Evolutionary conservation across 768 basidiomycete species (phyloP), one percentile per base, ranked within the genome.

Genomic region (Tulasnella sp.): DNA sequence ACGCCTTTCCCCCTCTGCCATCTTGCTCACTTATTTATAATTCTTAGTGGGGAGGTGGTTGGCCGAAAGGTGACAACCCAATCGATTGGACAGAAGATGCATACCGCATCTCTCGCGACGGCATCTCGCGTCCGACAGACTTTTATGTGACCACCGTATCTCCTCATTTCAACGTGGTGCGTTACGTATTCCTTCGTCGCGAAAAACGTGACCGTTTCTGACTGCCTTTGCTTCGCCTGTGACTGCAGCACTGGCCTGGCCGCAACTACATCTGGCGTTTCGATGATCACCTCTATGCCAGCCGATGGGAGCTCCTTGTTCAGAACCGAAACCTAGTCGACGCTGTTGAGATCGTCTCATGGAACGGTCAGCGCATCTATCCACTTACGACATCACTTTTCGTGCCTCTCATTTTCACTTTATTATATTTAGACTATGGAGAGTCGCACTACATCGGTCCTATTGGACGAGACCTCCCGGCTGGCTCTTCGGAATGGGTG

Each of bases 401-500:
- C 70, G 70, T 68, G 41, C 49, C 67, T 63, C 22, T 27, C n/a
- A 7, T 10, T 34, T 19, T 34, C 25, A 10, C 21, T n/a, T 24
- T 24, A 10, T 24, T 44, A 17, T 3, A 5, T 59, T 59, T 42
- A 63, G 81, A 86, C 66, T 86, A 78, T 63, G 84, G 84, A 65
- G 84, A 86, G 71, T 84, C 83, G 1, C 78, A 82, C 65, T 87
- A 89, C 70, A 72, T 90, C 65, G 82, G 84, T 12, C 82, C 84
- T 22, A 65, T 66, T 41, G 55, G 51, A 79, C 79, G 82, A 7
- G 78, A 73, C 15, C 83, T 85, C 69, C 84, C 86, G 2, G 34
- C 34, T 38, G 79, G 80, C 63, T 84, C 83, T 9, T 74, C 85
- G 63, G 76, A 77, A 11, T 87, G 85, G 85, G 82, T 83, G n/a